Percentiles rank a stretch among this genome's conserved stretches.
Evolutionary conservation across 2,329 filamentous ascomycete species (phyloP).

Genomic region (Pseudonectria foliicola): DNA sequence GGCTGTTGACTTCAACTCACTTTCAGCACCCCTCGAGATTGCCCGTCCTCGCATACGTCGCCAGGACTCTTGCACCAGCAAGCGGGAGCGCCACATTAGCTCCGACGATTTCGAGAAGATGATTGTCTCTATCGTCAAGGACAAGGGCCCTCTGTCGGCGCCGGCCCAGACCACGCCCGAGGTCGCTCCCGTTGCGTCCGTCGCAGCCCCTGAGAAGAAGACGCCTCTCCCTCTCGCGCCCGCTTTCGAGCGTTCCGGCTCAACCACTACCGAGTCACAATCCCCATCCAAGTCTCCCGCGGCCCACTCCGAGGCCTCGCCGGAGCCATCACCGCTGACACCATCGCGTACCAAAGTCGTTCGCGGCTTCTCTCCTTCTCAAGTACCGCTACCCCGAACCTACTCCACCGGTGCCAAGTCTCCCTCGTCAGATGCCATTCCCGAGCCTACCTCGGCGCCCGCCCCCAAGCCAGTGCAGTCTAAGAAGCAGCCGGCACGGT

Average conservation of each 20-base stretch:
- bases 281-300: slow-evolving; percentile 55
- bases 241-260: slow-evolving; percentile 34
- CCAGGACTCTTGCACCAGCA: slow-evolving; percentile 63
- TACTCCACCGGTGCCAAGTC: slow-evolving; percentile 43
- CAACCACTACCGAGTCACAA: slow-evolving; percentile 37
- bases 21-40: slow-evolving; percentile 51
- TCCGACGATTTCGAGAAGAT: slow-evolving; percentile 89
- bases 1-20: slow-evolving; percentile 48
- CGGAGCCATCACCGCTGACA: slow-evolving; percentile 20
- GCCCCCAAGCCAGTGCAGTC: slow-evolving; percentile 61
- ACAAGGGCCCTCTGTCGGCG: slow-evolving; percentile 56
- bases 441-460: slow-evolving; percentile 51
- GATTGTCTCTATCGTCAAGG: slow-evolving; percentile 86
- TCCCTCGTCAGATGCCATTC: slow-evolving; percentile 49
- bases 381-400: slow-evolving; percentile 45
- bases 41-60: slow-evolving; percentile 60
- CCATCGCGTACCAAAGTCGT: slow-evolving; percentile 48
- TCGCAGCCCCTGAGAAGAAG: slow-evolving; percentile 36
- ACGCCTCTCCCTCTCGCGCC: slow-evolving; percentile 24
- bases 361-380: slow-evolving; percentile 76
- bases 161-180: slow-evolving; percentile 22
- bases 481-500: slow-evolving; percentile 54
- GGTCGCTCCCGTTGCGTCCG: slow-evolving; percentile 25
- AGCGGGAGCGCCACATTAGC: slow-evolving; percentile 85
- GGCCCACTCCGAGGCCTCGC: slow-evolving; percentile 22